phyloP scores from a whole-genome alignment of 2,329 filamentous ascomycete genomes.

The Colletotrichum theobromicola region DNA sequence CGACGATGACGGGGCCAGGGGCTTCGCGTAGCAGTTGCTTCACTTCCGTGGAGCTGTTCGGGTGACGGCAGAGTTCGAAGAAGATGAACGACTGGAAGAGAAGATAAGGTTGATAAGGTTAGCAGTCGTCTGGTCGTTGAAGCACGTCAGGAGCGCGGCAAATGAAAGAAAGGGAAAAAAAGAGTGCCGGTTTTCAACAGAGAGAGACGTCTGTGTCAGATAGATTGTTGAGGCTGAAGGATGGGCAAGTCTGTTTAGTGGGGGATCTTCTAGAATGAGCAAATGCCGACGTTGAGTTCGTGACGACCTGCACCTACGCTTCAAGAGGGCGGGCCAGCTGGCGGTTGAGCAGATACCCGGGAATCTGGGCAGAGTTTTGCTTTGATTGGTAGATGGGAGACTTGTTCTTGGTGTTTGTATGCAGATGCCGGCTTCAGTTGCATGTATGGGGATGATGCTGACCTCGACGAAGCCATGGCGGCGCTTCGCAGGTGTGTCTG shows the following conservation, averaged over 20 bases:
- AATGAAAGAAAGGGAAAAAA: background rate
- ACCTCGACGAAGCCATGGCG: background rate
- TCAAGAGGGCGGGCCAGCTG: background rate
- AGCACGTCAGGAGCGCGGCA: background rate
- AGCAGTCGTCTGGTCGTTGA: background rate
- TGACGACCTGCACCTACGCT: background rate
- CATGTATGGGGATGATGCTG: background rate
- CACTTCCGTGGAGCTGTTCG: background rate
- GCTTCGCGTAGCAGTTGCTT: background rate
- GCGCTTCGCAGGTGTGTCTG: background rate
- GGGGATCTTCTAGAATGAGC: background rate
- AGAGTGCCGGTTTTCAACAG: background rate
- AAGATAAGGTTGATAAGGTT: background rate
- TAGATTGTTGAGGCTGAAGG: background rate
- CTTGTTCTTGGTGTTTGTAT: background rate
- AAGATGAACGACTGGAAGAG: background rate
- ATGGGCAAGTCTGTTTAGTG: constrained; percentile 2
- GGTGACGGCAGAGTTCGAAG: background rate
- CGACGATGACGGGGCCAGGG: background rate
- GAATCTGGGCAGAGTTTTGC: background rate
- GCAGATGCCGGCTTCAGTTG: constrained; percentile 6
- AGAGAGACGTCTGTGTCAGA: background rate
- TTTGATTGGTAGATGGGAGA: background rate
- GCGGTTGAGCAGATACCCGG: background rate
- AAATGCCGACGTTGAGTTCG: background rate